Evolutionary conservation across 768 basidiomycete species (phyloP).

Genomic region (Fomitopsis serialis): DNA sequence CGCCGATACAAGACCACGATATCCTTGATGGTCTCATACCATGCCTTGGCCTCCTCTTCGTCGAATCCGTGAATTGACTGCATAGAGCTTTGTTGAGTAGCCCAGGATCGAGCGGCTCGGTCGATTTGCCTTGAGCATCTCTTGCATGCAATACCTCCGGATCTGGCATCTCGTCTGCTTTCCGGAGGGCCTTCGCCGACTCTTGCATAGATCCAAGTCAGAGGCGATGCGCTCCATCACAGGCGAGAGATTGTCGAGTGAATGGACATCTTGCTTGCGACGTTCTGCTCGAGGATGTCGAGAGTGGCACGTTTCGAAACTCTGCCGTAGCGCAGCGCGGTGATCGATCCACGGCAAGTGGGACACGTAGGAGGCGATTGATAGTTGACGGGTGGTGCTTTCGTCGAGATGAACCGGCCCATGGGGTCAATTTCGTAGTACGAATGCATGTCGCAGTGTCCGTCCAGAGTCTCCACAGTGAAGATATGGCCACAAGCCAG

Average conservation of each 20-base stretch:
- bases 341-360: constrained; percentile 29
- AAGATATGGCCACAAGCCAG: constrained; percentile 33
- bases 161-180: background rate
- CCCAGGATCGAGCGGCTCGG: constrained; percentile 12
- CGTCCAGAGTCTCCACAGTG: constrained; percentile 36
- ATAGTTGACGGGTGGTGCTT: constrained; percentile 25
- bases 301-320: constrained; percentile 30
- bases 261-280: constrained; percentile 26
- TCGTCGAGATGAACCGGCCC: constrained; percentile 18
- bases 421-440: constrained; percentile 24
- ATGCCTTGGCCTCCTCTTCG: constrained; percentile 15
- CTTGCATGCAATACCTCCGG: background rate
- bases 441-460: constrained; percentile 23
- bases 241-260: constrained; percentile 11
- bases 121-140: constrained; percentile 4
- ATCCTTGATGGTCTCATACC: constrained; percentile 17
- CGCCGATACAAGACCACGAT: constrained; percentile 21
- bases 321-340: constrained; percentile 29
- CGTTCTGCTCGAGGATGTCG: constrained; percentile 32
- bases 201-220: constrained; percentile 2
- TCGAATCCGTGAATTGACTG: constrained; percentile 14
- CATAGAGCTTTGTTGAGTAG: constrained; percentile 10
- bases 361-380: constrained; percentile 29
- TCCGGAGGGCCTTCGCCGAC: constrained; percentile 11
- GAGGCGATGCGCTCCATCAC: constrained; percentile 9